Evolutionary conservation across 768 basidiomycete species (phyloP).

Genomic region (Termitomyces sp.): DNA sequence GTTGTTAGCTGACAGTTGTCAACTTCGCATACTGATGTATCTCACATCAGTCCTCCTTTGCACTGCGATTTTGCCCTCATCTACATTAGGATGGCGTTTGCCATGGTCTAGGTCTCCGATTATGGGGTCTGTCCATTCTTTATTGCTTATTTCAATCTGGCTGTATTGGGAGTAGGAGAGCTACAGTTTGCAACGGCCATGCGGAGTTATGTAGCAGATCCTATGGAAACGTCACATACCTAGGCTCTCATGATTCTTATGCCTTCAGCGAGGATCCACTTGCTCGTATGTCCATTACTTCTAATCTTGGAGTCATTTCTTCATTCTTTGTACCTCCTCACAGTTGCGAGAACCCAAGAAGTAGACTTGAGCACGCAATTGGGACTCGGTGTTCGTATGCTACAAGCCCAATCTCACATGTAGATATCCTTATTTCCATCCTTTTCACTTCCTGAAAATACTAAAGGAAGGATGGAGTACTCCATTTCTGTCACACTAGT

Average conservation of each 20-base stretch:
- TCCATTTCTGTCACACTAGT: constrained; percentile 71
- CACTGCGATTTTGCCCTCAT: not conserved
- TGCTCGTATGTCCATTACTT: constrained; percentile 26
- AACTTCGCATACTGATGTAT: not conserved
- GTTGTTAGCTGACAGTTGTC: not conserved
- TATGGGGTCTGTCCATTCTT: not conserved
- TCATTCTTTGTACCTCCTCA: not conserved
- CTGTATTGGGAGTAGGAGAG: constrained; percentile 16
- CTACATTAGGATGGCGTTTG: not conserved
- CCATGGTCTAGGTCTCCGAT: not conserved
- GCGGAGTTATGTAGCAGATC: constrained; percentile 53
- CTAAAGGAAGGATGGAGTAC: constrained; percentile 24
- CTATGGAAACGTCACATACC: constrained; percentile 46
- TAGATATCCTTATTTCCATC: not conserved
- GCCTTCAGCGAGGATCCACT: constrained; percentile 43
- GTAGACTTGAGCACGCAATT: constrained; percentile 28
- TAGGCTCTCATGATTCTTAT: constrained; percentile 55
- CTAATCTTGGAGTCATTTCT: not conserved
- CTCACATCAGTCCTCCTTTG: not conserved
- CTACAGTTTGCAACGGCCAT: constrained; percentile 59
- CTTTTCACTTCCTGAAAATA: not conserved
- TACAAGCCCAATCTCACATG: constrained; percentile 25
- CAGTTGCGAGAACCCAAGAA: constrained; percentile 37
- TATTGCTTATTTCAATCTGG: too few relatives aligned
- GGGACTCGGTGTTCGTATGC: constrained; percentile 10